phyloP scores from a whole-genome alignment of 1,139 yeast species.

The Hyphopichia buzzinii region DNA sequence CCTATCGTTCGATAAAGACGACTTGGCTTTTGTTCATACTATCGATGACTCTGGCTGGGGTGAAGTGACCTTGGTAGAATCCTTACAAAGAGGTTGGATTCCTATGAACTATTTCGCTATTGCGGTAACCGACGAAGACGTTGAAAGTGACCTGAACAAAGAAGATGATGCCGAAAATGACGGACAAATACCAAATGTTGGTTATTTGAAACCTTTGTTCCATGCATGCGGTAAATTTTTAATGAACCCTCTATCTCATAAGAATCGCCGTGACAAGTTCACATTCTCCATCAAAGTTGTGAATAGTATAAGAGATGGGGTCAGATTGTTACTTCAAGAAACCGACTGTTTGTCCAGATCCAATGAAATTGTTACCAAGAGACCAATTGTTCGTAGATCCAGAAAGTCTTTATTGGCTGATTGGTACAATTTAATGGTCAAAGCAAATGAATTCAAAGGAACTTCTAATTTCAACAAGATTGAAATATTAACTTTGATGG shows the following conservation, averaged over 20 bases:
- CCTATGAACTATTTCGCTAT: constrained; percentile 86
- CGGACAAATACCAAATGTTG: constrained; percentile 33
- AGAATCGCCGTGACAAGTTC: constrained; percentile 36
- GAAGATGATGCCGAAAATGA: constrained; percentile 19
- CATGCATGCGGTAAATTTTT: constrained; percentile 76
- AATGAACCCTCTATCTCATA: constrained; percentile 61
- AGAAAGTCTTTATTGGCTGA: constrained; percentile 84
- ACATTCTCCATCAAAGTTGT: constrained; percentile 46
- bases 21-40: constrained; percentile 82
- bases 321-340: constrained; percentile 66
- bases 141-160: constrained; percentile 14
- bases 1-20: constrained; percentile 75
- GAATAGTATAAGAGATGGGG: constrained; percentile 73
- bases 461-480: constrained; percentile 65
- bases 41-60: constrained; percentile 98
- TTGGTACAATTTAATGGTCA: constrained; percentile 84
- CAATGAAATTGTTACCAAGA: constrained; percentile 68
- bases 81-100: constrained; percentile 89
- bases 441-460: constrained; percentile 80
- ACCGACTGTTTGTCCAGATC: constrained; percentile 87
- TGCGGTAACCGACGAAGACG: constrained; percentile 45
- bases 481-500: constrained; percentile 68
- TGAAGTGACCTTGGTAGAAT: constrained; percentile 75
- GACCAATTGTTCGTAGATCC: constrained; percentile 67
- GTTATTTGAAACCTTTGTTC: constrained; percentile 59